phyloP scores from a whole-genome alignment of 495 filamentous ascomycete genomes.

The Penicillium taxi region DNA sequence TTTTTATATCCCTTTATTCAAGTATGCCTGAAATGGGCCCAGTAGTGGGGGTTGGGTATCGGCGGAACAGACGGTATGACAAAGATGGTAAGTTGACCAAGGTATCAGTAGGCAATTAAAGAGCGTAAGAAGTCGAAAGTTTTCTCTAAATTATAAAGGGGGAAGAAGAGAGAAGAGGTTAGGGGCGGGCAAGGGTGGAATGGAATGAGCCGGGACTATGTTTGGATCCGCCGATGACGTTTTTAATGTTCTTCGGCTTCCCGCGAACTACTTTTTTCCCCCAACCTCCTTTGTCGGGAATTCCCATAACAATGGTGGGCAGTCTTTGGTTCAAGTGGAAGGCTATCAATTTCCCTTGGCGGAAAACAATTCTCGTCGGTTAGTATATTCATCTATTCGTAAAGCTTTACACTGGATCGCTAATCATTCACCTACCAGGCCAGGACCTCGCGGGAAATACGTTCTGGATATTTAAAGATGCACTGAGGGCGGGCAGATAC shows the following conservation, averaged over 20 bases:
- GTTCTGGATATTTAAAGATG: slow-evolving; percentile 84
- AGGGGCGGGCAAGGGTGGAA: slow-evolving; percentile 10
- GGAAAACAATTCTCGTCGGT: slow-evolving; percentile 74
- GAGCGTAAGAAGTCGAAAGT: background rate
- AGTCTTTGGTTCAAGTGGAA: slow-evolving; percentile 82
- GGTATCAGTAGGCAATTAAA: background rate
- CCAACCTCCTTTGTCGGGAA: slow-evolving; percentile 4
- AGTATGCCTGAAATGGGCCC: slow-evolving; percentile 21
- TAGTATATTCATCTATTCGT: slow-evolving; percentile 17
- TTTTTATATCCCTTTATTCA: slow-evolving; percentile 15
- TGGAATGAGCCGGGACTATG: slow-evolving; percentile 24
- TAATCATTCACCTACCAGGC: slow-evolving; percentile 45
- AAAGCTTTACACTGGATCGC: slow-evolving; percentile 8
- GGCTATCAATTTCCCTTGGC: slow-evolving; percentile 74
- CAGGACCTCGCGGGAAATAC: slow-evolving; percentile 83
- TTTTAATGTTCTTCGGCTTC: slow-evolving; percentile 11
- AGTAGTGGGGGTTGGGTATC: slow-evolving; percentile 20
- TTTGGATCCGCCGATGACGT: slow-evolving; percentile 26
- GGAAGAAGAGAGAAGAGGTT: slow-evolving; percentile 4
- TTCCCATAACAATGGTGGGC: slow-evolving; percentile 26
- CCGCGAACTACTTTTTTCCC: slow-evolving; percentile 14
- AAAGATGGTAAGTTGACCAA: slow-evolving; percentile 3
- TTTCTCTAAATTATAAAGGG: background rate
- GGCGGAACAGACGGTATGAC: background rate
- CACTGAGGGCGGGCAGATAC: slow-evolving; percentile 44